A percentile compares a stretch with the other conserved stretches of the same genome.
phyloP scores from a whole-genome alignment of 805 yeast species.

The Nadsonia fulvescens region DNA sequence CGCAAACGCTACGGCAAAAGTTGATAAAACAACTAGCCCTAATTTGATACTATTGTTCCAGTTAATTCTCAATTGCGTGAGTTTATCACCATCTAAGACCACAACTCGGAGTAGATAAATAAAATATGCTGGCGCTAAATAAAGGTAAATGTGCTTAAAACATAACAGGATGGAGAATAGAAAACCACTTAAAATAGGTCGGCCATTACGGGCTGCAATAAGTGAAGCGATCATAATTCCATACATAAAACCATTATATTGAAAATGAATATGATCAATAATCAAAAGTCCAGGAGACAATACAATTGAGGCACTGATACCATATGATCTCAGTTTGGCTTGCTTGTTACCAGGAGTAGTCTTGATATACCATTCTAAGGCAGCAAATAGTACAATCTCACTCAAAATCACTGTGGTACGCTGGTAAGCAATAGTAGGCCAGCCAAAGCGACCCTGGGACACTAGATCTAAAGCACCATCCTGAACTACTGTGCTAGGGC shows the following conservation, averaged over 20 bases:
- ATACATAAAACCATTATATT: conserved; percentile 86
- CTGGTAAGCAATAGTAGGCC: conserved; percentile 72
- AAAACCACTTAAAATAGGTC: conserved; percentile 34
- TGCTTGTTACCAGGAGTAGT: conserved; percentile 15
- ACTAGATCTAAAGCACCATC: conserved; percentile 72
- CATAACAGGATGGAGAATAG: conserved; percentile 66
- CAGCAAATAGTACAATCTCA: conserved; percentile 51
- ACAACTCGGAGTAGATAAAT: conserved; percentile 43
- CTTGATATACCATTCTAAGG: conserved; percentile 55
- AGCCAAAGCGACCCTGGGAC: conserved; percentile 45
- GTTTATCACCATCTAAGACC: conserved; percentile 10
- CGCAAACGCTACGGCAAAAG: conserved; percentile 52
- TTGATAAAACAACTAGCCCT: conserved; percentile 41
- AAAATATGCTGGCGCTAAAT: conserved; percentile 88
- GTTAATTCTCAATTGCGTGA: conserved; percentile 31
- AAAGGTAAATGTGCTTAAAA: conserved; percentile 85
- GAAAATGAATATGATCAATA: conserved; percentile 92
- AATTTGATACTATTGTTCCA: conserved; percentile 46
- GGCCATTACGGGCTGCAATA: conserved; percentile 44
- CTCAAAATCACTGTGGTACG: conserved; percentile 61
- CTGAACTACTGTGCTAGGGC: conserved; percentile 37
- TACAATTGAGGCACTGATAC: conserved; percentile 64
- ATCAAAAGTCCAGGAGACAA: conserved; percentile 81
- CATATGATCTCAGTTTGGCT: conserved; percentile 37
- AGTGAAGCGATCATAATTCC: conserved; percentile 65